Evolutionary conservation across 495 filamentous ascomycete genomes (phyloP).

Genomic region (Achaetomiella virescens): DNA sequence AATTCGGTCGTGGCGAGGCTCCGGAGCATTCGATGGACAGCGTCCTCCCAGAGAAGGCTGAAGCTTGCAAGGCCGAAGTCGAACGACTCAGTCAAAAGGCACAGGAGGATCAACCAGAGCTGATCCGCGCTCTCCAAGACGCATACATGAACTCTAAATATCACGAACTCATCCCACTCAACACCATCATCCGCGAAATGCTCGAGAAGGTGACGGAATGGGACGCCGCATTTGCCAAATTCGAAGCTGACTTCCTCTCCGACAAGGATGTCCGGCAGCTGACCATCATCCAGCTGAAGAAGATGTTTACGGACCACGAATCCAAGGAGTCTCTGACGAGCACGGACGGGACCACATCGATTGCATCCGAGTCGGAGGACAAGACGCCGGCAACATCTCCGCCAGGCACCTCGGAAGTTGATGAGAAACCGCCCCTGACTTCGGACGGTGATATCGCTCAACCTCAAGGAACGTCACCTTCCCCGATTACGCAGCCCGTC

Average conservation of each 20-base stretch:
- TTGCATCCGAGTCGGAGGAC: conserved; percentile 36
- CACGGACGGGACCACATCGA: conserved; percentile 50
- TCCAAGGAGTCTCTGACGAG: conserved; percentile 62
- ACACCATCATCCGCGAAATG: conserved; percentile 76
- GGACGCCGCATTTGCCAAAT: conserved; percentile 82
- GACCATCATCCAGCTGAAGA: conserved; percentile 86
- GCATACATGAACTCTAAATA: conserved; percentile 90
- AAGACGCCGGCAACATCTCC: conserved; percentile 35
- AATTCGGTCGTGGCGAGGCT: conserved; percentile 74
- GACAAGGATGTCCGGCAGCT: conserved; percentile 95
- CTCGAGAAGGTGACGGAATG: conserved; percentile 91
- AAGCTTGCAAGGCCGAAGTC: conserved; percentile 74
- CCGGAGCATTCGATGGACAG: conserved; percentile 85
- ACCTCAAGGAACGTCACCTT: conserved; percentile 18
- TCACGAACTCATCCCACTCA: conserved; percentile 92
- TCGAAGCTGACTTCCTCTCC: conserved; percentile 91
- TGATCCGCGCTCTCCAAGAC: conserved; percentile 73
- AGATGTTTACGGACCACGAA: conserved; percentile 88
- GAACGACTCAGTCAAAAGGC: conserved; percentile 67
- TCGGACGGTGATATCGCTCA: conserved; percentile 12
- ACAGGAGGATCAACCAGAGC: conserved; percentile 67
- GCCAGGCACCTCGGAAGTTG: conserved; percentile 21
- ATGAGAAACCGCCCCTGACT: conserved; percentile 24
- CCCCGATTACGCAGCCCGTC: conserved; percentile 20
- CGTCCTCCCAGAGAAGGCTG: conserved; percentile 75